Evolutionary conservation across 306 rosid genomes (phyloP), one percentile per base, ranked within the genome.

Genomic region (Fragaria ananassa): DNA sequence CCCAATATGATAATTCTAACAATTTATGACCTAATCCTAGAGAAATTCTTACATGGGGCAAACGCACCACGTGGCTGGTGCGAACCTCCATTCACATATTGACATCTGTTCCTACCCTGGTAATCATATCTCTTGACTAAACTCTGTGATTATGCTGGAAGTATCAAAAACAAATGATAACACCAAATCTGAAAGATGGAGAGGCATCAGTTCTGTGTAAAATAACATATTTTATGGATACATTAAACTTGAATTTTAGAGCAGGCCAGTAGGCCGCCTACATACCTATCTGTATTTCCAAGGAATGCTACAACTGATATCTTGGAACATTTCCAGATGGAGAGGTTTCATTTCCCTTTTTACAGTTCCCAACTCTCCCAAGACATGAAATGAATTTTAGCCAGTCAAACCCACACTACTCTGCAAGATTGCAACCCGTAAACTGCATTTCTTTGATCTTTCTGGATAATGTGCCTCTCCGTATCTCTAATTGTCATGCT

Each of bases 261-360:
- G 35, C 35, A 31, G 35, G 35, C 35, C 35, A 31, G 0, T 3
- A 31, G 35, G 66, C 47, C 70, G 56, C 34, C 19, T 10, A n/a
- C 67, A 18, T 71, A 13, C 65, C 62, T 53, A 46, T 54, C 11
- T 31, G 70, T 46, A 80, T 21, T 72, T 66, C 63, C 83, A 67
- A 68, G 6, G 67, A 76, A 75, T 27, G 44, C 27, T 39, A 46
- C 70, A 76, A 79, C 70, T 81, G 54, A 62, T 35, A 49, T 47
- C 41, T 18, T 31, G 71, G 47, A 78, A 72, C 53, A 37, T 64
- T 18, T 17, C 79, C 70, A 80, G 27, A 67, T 29, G 57, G 80
- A 88, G 79, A 62, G 71, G 74, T 68, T 79, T 58, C 82, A 76
- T 74, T 78, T 64, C 50, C 34, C 84, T 79, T 73, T 64, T 68